A percentile compares a stretch with the other conserved stretches of the same genome.
These are phyloP conservation scores for Leucocoprinus sp. DNA, from an alignment of 768 basidiomycete genomes.

Conservation along the genomic window DNA sequence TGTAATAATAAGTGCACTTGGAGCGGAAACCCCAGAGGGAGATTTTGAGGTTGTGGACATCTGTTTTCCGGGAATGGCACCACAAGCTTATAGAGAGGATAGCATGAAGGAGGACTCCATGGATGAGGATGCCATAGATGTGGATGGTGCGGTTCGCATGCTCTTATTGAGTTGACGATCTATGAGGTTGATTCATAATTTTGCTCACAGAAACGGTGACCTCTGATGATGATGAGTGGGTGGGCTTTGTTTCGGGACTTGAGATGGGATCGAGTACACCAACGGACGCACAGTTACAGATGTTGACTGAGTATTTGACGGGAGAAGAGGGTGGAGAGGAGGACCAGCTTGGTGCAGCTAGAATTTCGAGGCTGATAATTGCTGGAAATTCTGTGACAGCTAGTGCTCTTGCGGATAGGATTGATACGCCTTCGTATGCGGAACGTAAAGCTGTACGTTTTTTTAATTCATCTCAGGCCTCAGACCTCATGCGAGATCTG, in stretches of 20 bases:
- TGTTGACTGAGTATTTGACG: constrained; percentile 84
- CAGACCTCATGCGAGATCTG: neutral
- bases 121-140: constrained; percentile 43
- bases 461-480: neutral
- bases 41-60: constrained; percentile 93
- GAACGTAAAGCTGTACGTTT: constrained; percentile 52
- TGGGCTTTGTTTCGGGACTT: constrained; percentile 82
- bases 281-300: constrained; percentile 67
- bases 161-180: constrained; percentile 3
- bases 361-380: constrained; percentile 79
- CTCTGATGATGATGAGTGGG: constrained; percentile 55
- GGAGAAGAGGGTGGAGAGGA: constrained; percentile 72
- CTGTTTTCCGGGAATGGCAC: constrained; percentile 79
- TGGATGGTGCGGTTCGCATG: constrained; percentile 45
- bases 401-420: constrained; percentile 24
- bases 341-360: constrained; percentile 57
- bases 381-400: constrained; percentile 83
- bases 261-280: constrained; percentile 59
- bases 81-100: constrained; percentile 35
- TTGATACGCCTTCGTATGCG: constrained; percentile 25
- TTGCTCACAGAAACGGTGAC: constrained; percentile 8
- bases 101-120: too few species aligned
- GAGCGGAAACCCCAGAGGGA: constrained; percentile 81
- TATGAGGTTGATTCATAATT: neutral
- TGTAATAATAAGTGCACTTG: constrained; percentile 82